Conservation (phyloP, 2,329 filamentous ascomycete genomes). For the Trichoderma endophyticum region DNA sequence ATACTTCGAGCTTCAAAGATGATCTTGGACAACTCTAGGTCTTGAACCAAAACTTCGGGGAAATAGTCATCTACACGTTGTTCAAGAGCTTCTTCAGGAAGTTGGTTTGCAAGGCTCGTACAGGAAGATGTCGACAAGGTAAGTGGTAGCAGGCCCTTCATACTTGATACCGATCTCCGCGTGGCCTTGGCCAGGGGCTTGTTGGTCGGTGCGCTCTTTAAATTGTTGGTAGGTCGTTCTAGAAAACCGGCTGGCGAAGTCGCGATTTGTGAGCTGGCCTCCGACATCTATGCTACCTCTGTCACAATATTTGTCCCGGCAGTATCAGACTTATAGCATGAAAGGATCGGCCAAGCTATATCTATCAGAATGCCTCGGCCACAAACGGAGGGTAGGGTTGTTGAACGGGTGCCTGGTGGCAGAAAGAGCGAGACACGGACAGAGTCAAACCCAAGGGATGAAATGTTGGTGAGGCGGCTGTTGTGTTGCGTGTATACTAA, state of each 20-base stretch:
- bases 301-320: background rate
- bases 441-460: constrained; percentile 19
- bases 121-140: constrained; percentile 29
- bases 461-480: background rate
- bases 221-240: constrained; percentile 10
- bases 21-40: constrained; percentile 48
- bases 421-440: constrained; percentile 1
- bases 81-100: constrained; percentile 29
- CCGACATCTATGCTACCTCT: constrained; percentile 15
- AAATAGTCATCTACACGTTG: constrained; percentile 43
- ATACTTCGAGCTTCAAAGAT: constrained; percentile 51
- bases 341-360: background rate
- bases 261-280: background rate
- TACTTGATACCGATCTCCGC: constrained; percentile 38
- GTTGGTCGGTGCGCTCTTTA: constrained; percentile 19
- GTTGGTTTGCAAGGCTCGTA: constrained; percentile 25
- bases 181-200: constrained; percentile 24
- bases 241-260: constrained; percentile 11
- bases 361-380: background rate
- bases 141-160: constrained; percentile 39
- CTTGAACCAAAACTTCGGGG: constrained; percentile 54
- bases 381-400: background rate
- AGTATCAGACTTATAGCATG: background rate
- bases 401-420: constrained; percentile 2
- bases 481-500: constrained; percentile 4